Conservation (phyloP, 768 basidiomycete genomes). For the Amanita muscaria region DNA sequence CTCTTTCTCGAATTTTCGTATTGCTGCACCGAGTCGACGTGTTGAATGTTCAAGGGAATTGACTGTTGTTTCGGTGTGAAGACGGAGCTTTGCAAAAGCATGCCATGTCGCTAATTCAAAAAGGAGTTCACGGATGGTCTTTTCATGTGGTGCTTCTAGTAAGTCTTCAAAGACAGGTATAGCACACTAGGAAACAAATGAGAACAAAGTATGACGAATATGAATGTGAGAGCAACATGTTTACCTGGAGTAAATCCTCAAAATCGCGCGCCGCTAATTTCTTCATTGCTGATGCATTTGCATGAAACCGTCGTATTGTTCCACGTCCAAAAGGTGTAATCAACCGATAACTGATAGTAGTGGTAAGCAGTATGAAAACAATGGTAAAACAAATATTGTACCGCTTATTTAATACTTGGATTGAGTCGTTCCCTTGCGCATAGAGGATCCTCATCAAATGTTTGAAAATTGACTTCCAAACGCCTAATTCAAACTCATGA, state of each 20-base stretch:
- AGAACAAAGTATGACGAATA: neutral
- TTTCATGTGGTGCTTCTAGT: conserved; percentile 21
- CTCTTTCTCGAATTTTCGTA: conserved; percentile 17
- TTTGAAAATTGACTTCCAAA: conserved; percentile 27
- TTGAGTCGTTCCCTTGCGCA: conserved; percentile 11
- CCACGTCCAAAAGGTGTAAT: conserved; percentile 22
- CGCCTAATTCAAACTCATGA: conserved; percentile 32
- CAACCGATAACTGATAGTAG: conserved; percentile 16
- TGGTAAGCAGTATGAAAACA: neutral
- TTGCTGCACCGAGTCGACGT: conserved; percentile 17
- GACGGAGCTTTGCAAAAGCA: conserved; percentile 25
- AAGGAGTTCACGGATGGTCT: conserved; percentile 18
- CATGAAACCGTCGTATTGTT: conserved; percentile 27
- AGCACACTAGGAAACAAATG: conserved; percentile 16
- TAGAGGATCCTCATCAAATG: conserved; percentile 27
- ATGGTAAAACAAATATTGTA: neutral
- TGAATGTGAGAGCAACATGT: neutral
- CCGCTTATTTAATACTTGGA: conserved; percentile 18
- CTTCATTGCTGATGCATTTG: conserved; percentile 27
- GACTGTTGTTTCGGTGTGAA: conserved; percentile 27
- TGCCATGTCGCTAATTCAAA: conserved; percentile 28
- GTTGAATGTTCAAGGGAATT: conserved; percentile 18
- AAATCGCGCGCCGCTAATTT: conserved; percentile 30
- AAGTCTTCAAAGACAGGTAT: conserved; percentile 30
- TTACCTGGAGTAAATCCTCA: conserved; percentile 34